Base-by-base conservation (phyloP, 768 basidiomycete genomes). In the Heimioporus sp. region DNA sequence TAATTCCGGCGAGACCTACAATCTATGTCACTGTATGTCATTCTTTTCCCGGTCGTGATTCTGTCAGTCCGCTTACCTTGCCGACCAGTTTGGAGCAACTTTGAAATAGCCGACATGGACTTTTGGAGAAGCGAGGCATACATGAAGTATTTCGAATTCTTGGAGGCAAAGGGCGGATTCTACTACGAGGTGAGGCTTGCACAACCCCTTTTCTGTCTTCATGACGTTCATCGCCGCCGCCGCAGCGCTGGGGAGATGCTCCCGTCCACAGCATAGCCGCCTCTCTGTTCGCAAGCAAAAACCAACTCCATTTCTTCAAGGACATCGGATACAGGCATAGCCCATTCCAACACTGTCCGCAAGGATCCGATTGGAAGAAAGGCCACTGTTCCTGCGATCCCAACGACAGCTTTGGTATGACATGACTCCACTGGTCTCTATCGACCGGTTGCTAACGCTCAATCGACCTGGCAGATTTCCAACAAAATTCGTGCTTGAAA, bases 321-420 rank as follows among this genome's bases (percentile, higher is more conserved):
- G 93, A 98, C 63, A 91, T 98, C 46, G 95, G 86, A 4, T 98
- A 97, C 66, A 80, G 85, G 32, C 94, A 98, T 61, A 86, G 92
- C 60, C 92, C 93, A 11, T 98, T 98, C 82, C 90, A 93, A 68
- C 92, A 93, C 68, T 93, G 95, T 67, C 87, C 87, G 0, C 81
- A 85, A 69, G 86, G 83, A n/a, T 79, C 76, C n/a, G 66, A 80
- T 8, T 92, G 93, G 71, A 73, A 75, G 45, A 77, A 76, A 53
- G 91, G 91, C 34, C 92, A 87, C 64, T 96, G 94, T 61, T 92
- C 89, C 81, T 97, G 93, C 64, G 84, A 90, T 56, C 72, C 76
- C 16, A 68, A 73, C 16, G 81, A 92, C 43, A 90, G 85, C 67
- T 90, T 90, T 55, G 87, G 87, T 87, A 61, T 51, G 82, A 63